Conservation (phyloP, 2,329 filamentous ascomycete genomes). For the Exophiala bonariae region DNA sequence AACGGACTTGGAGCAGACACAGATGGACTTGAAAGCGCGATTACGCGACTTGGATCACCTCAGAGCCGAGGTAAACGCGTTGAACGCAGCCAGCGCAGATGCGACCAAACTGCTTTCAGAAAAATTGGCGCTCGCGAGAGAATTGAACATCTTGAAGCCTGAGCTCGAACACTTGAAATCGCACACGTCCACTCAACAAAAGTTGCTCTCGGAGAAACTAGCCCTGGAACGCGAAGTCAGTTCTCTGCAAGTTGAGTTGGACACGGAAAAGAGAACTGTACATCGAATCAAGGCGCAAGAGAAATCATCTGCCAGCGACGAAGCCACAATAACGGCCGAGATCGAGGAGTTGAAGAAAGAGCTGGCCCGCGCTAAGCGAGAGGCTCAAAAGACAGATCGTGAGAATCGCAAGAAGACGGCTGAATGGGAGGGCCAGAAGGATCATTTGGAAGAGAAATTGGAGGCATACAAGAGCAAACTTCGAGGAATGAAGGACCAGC, state of each 20-base stretch:
- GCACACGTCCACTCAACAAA: slow-evolving; percentile 63
- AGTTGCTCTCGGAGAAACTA: slow-evolving; percentile 74
- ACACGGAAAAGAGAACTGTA: slow-evolving; percentile 73
- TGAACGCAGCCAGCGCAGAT: slow-evolving; percentile 67
- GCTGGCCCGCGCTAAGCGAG: slow-evolving; percentile 51
- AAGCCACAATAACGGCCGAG: slow-evolving; percentile 37
- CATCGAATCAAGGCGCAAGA: slow-evolving; percentile 56
- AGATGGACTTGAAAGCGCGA: slow-evolving; percentile 53
- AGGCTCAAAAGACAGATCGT: slow-evolving; percentile 48
- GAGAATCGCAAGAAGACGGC: slow-evolving; percentile 56
- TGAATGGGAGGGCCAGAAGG: slow-evolving; percentile 63
- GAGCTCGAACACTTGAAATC: slow-evolving; percentile 63
- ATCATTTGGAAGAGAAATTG: slow-evolving; percentile 69
- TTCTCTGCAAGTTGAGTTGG: slow-evolving; percentile 76
- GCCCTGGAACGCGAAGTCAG: slow-evolving; percentile 75
- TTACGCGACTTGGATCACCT: slow-evolving; percentile 57
- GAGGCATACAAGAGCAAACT: slow-evolving; percentile 70
- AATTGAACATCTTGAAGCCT: slow-evolving; percentile 58
- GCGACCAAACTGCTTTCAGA: slow-evolving; percentile 69
- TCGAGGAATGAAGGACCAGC: slow-evolving; percentile 67
- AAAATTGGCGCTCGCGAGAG: slow-evolving; percentile 61
- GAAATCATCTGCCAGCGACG: slow-evolving; percentile 48
- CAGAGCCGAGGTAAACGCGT: slow-evolving; percentile 67
- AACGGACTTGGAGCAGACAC: slow-evolving; percentile 50
- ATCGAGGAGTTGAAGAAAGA: slow-evolving; percentile 52